Evolutionary conservation across 257 asterid genomes (phyloP).

Genomic region (Cordia subcordata): DNA sequence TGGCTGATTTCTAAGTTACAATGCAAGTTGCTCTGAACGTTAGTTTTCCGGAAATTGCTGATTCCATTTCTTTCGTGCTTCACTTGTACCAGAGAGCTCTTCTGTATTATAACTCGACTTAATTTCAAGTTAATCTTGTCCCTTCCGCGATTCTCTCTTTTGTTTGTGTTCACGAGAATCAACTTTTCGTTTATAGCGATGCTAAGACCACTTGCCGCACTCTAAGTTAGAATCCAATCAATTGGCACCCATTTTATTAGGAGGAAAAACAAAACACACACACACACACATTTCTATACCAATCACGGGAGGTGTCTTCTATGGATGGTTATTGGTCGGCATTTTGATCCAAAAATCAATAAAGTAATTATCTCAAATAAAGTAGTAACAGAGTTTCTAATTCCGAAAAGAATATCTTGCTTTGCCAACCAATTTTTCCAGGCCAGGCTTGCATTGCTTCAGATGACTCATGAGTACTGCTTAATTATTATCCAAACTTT

Average conservation of each 20-base stretch:
- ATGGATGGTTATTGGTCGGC: conserved; percentile 9
- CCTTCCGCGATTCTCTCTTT: too few relatives aligned
- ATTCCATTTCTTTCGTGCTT: too few relatives aligned
- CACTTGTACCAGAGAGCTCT: too few relatives aligned
- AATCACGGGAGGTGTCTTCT: conserved; percentile 28
- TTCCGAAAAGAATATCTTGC: conserved; percentile 4
- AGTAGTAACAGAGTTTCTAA: neutral
- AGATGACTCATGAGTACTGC: conserved; percentile 23
- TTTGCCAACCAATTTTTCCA: neutral
- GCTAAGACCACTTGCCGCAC: neutral
- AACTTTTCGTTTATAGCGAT: too few relatives aligned
- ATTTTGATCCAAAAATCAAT: conserved; percentile 12
- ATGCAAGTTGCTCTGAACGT: too few relatives aligned
- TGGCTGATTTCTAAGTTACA: too few relatives aligned
- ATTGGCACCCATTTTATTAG: neutral
- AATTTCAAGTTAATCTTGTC: too few relatives aligned
- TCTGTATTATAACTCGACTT: too few relatives aligned
- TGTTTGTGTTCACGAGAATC: too few relatives aligned
- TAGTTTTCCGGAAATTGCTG: too few relatives aligned
- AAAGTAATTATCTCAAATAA: neutral
- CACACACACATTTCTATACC: conserved; percentile 19
- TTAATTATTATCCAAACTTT: conserved; percentile 2
- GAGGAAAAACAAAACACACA: too few relatives aligned
- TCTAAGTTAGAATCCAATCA: neutral
- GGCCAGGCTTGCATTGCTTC: conserved; percentile 14